These are phyloP conservation scores for Phalaenopsis equestris DNA, from an alignment of 106 monocot species.

Conservation along the genomic window DNA sequence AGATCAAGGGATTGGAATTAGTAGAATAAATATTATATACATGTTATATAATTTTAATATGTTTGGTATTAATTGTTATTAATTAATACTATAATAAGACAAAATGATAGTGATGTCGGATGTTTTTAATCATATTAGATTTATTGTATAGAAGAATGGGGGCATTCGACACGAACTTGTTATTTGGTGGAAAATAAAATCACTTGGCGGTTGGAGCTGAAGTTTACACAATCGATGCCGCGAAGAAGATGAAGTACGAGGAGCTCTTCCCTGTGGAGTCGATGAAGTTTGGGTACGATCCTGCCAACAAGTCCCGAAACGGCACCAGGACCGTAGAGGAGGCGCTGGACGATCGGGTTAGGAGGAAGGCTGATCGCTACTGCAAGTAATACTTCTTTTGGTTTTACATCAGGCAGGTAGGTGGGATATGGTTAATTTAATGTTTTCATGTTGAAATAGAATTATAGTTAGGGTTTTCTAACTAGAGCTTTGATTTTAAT, in stretches of 20 bases:
- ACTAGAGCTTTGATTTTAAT: no score
- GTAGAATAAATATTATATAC: no score
- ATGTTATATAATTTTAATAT: no score
- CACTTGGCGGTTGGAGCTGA: conserved; percentile 22
- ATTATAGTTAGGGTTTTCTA: not conserved
- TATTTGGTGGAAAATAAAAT: no score
- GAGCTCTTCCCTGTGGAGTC: conserved; percentile 95
- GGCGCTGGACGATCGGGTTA: conserved; percentile 82
- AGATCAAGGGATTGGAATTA: no score
- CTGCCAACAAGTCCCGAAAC: conserved; percentile 44
- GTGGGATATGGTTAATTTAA: not conserved
- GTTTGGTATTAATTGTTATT: no score
- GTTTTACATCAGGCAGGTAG: not conserved
- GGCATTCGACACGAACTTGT: no score
- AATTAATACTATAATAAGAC: no score
- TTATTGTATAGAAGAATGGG: no score
- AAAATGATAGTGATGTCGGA: no score
- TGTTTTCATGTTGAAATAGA: not conserved
- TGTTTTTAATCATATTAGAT: no score
- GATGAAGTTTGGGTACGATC: conserved; percentile 81
- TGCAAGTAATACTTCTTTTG: conserved; percentile 66
- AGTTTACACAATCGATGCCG: conserved; percentile 85
- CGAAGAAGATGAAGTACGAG: conserved; percentile 99
- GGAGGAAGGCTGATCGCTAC: conserved; percentile 97
- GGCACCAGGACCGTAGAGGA: conserved; percentile 54